These are phyloP conservation scores for Chamaenerion angustifolium DNA, from an alignment of 345 rosid species.

Conservation along the genomic window DNA sequence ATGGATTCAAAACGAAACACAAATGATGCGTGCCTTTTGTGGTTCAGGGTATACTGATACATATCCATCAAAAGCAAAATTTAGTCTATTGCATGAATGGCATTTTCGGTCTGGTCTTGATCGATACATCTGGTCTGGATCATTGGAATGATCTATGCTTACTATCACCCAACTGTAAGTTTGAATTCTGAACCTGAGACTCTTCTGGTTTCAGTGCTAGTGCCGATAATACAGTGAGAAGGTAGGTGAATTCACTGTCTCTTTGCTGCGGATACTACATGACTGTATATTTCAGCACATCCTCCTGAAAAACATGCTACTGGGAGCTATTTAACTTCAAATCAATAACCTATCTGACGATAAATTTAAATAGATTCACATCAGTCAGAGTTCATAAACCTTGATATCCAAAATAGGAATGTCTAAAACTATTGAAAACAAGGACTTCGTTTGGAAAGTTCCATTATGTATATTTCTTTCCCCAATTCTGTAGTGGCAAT, in stretches of 20 bases:
- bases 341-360: no score
- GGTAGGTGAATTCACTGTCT: slow-evolving; percentile 19
- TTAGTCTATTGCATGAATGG: slow-evolving; percentile 83
- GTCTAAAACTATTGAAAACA: no score
- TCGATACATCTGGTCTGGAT: slow-evolving; percentile 99
- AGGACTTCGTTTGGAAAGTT: no score
- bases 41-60: slow-evolving; percentile 80
- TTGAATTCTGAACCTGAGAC: slow-evolving; percentile 18
- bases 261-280: no score
- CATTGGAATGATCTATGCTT: slow-evolving; percentile 94
- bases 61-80: slow-evolving; percentile 73
- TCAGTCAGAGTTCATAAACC: no score
- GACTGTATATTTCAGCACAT: no score
- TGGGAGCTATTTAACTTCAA: no score
- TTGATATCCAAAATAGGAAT: no score
- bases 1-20: no score
- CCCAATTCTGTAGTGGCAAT: neutral
- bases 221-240: slow-evolving; percentile 55
- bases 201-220: slow-evolving; percentile 90
- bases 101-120: slow-evolving; percentile 99
- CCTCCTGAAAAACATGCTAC: no score
- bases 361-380: no score
- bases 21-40: slow-evolving; percentile 9
- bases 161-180: slow-evolving; percentile 96
- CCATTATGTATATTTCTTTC: no score